These are phyloP conservation scores for Rhizophora apiculata DNA, from an alignment of 345 rosid species.

Conservation along the genomic window DNA sequence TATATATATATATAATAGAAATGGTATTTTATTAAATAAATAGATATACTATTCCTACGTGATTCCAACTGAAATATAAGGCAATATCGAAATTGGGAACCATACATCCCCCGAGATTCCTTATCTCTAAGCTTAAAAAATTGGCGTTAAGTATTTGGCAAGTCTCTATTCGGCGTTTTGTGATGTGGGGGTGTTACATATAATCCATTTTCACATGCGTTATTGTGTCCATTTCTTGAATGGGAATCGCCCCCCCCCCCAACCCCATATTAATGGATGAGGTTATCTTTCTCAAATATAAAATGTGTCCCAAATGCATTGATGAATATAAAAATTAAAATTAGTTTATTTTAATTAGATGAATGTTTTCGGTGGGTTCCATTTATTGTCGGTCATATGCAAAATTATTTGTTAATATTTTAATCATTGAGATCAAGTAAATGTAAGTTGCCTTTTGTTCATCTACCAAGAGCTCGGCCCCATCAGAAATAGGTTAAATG, in stretches of 20 bases:
- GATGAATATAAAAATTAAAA: too few relatives aligned
- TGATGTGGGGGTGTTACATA: not conserved
- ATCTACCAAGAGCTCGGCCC: too few relatives aligned
- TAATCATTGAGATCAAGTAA: too few relatives aligned
- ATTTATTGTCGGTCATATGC: too few relatives aligned
- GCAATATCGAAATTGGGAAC: conserved; percentile 28
- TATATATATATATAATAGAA: not conserved
- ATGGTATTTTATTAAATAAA: not conserved
- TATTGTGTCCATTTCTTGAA: conserved; percentile 10
- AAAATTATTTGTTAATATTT: too few relatives aligned
- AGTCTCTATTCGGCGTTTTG: not conserved
- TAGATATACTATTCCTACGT: not conserved
- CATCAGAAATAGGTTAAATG: too few relatives aligned
- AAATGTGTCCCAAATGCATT: too few relatives aligned
- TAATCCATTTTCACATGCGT: conserved; percentile 9
- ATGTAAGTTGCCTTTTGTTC: too few relatives aligned
- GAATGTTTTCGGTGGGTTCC: too few relatives aligned
- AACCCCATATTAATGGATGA: too few relatives aligned
- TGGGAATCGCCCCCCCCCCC: conserved; percentile 12
- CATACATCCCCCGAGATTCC: conserved; percentile 33
- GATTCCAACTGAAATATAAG: conserved; percentile 9
- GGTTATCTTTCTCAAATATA: too few relatives aligned
- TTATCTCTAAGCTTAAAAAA: conserved; percentile 20
- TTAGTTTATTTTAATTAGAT: too few relatives aligned
- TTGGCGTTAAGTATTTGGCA: not conserved